A percentile compares a stretch with the other conserved stretches of the same genome.
phyloP scores from a whole-genome alignment of 2,329 filamentous ascomycete genomes.

The Diaporthe eres region DNA sequence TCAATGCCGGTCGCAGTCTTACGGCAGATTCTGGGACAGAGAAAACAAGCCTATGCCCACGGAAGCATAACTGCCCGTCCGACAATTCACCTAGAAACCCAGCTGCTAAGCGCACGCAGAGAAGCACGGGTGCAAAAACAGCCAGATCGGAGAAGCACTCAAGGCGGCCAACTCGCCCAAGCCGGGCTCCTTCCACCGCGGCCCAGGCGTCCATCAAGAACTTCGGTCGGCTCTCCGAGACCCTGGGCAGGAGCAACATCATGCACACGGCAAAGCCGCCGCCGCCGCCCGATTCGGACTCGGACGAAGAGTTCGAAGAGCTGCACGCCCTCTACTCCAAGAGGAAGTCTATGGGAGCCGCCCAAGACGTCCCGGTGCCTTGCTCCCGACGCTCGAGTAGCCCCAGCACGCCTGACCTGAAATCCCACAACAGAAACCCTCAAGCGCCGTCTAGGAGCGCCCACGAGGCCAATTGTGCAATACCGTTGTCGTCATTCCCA shows the following conservation, averaged over 20 bases:
- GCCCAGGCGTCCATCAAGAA: slow-evolving; percentile 43
- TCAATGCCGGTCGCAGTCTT: not conserved
- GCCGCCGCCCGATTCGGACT: not conserved
- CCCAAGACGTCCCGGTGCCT: not conserved
- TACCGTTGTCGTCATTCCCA: not conserved
- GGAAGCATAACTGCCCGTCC: slow-evolving; percentile 14
- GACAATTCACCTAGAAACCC: not conserved
- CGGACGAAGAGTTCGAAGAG: slow-evolving; percentile 49
- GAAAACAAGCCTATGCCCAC: not conserved
- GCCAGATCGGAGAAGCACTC: not conserved
- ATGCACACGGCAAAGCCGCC: not conserved
- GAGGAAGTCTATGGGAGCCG: slow-evolving; percentile 42
- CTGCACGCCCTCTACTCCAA: slow-evolving; percentile 58
- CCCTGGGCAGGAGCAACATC: slow-evolving; percentile 9
- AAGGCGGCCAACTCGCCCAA: not conserved
- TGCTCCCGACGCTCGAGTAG: not conserved
- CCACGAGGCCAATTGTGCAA: not conserved
- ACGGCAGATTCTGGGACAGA: not conserved
- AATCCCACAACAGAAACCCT: not conserved
- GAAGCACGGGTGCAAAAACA: not conserved
- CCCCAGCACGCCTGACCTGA: not conserved
- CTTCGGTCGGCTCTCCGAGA: slow-evolving; percentile 49
- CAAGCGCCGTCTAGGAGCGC: not conserved
- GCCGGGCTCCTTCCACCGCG: not conserved
- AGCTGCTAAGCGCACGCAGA: slow-evolving; percentile 31